Conservation (phyloP, 2,329 filamentous ascomycete species). For the Rhinocladiella mackenziei region DNA sequence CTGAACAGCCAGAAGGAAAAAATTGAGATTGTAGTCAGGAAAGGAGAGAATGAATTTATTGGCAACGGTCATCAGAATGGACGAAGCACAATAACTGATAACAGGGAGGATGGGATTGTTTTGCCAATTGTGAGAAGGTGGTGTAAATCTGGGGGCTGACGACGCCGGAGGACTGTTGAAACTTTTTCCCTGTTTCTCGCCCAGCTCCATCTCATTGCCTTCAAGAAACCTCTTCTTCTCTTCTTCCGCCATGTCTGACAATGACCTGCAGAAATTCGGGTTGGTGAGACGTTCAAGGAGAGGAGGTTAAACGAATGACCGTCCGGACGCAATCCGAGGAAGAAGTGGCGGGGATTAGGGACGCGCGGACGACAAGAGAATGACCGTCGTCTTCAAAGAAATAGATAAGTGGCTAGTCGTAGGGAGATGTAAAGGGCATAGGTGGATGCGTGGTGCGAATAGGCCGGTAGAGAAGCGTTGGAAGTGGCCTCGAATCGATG, state of each 20-base stretch:
- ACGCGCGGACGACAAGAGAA: too few species aligned
- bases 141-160: conserved; percentile 36
- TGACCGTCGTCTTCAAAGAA: too few species aligned
- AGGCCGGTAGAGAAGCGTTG: too few species aligned
- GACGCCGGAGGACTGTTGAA: conserved; percentile 39
- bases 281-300: background rate
- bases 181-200: conserved; percentile 54
- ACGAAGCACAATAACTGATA: conserved; percentile 84
- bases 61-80: conserved; percentile 99
- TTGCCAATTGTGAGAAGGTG: conserved; percentile 51
- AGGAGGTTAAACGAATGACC: background rate
- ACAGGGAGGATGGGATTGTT: conserved; percentile 79
- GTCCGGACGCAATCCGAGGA: background rate
- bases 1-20: conserved; percentile 89
- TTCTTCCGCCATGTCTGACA: conserved; percentile 70
- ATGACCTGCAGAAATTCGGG: background rate
- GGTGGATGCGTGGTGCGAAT: too few species aligned
- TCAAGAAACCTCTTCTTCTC: conserved; percentile 64
- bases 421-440: too few species aligned
- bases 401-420: too few species aligned
- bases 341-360: too few species aligned
- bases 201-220: conserved; percentile 69
- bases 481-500: too few species aligned
- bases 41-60: conserved; percentile 98
- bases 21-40: conserved; percentile 87